Base-by-base conservation (phyloP, 73 alveolate genomes). In the Tetrahymena elliotti region DNA sequence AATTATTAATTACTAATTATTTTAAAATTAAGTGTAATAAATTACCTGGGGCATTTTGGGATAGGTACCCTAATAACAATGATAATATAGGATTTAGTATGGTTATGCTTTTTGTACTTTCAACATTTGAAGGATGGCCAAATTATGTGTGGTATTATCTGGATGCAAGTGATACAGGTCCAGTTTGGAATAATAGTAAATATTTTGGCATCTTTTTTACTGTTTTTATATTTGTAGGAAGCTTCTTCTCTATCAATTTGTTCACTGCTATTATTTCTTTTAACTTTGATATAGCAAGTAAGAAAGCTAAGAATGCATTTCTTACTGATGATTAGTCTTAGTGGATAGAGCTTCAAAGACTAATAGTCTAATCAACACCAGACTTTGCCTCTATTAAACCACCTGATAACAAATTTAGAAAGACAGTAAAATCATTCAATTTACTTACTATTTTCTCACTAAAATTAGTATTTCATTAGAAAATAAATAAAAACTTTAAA, bases 81-180 rank as follows among this genome's bases (percentile, higher is more conserved):
- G 99, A 99, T 93, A 97, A 98, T 95, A 98, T 98, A 24, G 97
- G 97, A 4, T 84, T 93, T 33, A 98, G 98, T 24, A 95, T 99
- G 97, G 83, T 98, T 1, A 96, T 99, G 38, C 97, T 98, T 22
- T 98, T 98, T 95, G 97, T 98, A 35, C 93, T 98, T 93, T 84
- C 97, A 35, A 98, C 98, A 35, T 96, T 95, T 35, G 99, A 99
- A 96, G 99, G 99, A 36, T 99, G 99, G 99, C 99, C 99, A 12
- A 98, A 96, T 37, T 95, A 97, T 41, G 98, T 98, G 99, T 94
- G 39, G 68, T 92, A 95, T 40, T 88, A 93, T 93, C 40, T 93
- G 11, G 99, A 97, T 84, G 98, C 97, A 3, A 93, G 93, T 36
- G 98, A 93, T 40, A 34, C 83, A 16, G 97, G 96, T 12, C 98